A percentile compares a stretch with the other conserved stretches of the same genome.
Evolutionary conservation across 495 filamentous ascomycete genomes (phyloP).

Genomic region (Gamarada debralockiae): DNA sequence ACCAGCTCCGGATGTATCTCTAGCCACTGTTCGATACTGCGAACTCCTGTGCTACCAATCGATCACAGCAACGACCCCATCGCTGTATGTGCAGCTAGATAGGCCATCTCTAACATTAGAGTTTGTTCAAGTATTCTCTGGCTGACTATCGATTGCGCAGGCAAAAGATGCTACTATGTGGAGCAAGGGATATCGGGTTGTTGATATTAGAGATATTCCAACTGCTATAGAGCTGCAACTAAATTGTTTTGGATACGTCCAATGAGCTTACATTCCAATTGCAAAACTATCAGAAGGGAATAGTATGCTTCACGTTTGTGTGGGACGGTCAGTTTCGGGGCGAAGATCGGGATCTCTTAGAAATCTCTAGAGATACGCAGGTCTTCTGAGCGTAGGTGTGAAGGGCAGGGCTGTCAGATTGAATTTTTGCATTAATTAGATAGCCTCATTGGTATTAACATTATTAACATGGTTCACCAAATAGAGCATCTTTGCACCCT

Average conservation of each 20-base stretch:
- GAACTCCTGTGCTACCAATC: slow-evolving; percentile 14
- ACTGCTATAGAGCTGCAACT: slow-evolving; percentile 11
- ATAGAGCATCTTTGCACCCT: no score
- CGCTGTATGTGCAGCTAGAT: slow-evolving; percentile 10
- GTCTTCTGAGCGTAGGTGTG: no score
- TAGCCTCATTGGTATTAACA: no score
- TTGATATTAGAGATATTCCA: slow-evolving; percentile 18
- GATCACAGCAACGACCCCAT: slow-evolving; percentile 10
- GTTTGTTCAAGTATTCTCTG: slow-evolving; percentile 13
- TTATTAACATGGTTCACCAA: no score
- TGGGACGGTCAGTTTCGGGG: no score
- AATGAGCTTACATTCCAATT: slow-evolving; percentile 16
- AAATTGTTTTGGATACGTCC: slow-evolving; percentile 11
- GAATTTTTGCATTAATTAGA: no score
- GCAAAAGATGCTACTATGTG: not conserved
- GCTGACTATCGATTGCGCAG: slow-evolving; percentile 9
- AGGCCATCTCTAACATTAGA: slow-evolving; percentile 16
- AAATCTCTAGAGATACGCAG: no score
- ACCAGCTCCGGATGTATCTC: slow-evolving; percentile 3
- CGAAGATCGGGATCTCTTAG: no score
- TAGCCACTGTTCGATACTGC: not conserved
- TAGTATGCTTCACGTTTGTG: slow-evolving; percentile 8
- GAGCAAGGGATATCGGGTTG: not conserved
- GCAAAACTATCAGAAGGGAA: slow-evolving; percentile 3
- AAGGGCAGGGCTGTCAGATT: no score